A percentile compares a stretch with the other conserved stretches of the same genome.
phyloP scores from a whole-genome alignment of 129 eudicot species.

The Arctium lappa region DNA sequence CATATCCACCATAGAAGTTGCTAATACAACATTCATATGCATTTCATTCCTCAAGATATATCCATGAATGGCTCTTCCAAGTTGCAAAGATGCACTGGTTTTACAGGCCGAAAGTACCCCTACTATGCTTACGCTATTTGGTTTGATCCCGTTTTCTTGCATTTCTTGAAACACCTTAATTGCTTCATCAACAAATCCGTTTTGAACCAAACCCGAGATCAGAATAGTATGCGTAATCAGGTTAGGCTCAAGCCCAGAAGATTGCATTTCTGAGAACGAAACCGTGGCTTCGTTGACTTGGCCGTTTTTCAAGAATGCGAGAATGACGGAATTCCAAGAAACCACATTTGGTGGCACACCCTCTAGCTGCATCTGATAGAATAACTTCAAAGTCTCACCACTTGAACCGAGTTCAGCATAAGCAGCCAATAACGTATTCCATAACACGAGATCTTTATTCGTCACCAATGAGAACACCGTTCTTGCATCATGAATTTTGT shows the following conservation, averaged over 20 bases:
- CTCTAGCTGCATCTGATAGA: conserved; percentile 62
- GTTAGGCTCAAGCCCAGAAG: conserved; percentile 44
- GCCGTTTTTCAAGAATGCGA: conserved; percentile 49
- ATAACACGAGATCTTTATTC: conserved; percentile 56
- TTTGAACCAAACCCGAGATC: conserved; percentile 51
- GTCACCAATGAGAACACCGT: conserved; percentile 31
- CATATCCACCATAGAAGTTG: conserved; percentile 76
- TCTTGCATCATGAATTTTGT: conserved; percentile 38
- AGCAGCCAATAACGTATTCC: conserved; percentile 64
- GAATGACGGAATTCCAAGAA: conserved; percentile 71
- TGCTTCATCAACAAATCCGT: conserved; percentile 45
- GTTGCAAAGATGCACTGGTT: conserved; percentile 39
- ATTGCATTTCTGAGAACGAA: conserved; percentile 54
- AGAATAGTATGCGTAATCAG: conserved; percentile 51
- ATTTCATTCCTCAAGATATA: conserved; percentile 40
- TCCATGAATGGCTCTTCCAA: conserved; percentile 60
- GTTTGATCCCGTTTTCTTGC: conserved; percentile 49
- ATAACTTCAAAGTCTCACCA: conserved; percentile 61
- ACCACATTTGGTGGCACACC: conserved; percentile 52
- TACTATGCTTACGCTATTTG: conserved; percentile 39
- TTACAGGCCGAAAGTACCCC: conserved; percentile 55
- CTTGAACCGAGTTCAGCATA: conserved; percentile 55
- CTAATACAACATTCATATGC: conserved; percentile 39
- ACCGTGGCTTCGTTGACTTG: conserved; percentile 56
- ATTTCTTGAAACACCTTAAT: conserved; percentile 45